Evolutionary conservation across 371 early-diverging fungal species (phyloP), one percentile per base, ranked within the genome.

Genomic region (Capillidium rhysosporum): DNA sequence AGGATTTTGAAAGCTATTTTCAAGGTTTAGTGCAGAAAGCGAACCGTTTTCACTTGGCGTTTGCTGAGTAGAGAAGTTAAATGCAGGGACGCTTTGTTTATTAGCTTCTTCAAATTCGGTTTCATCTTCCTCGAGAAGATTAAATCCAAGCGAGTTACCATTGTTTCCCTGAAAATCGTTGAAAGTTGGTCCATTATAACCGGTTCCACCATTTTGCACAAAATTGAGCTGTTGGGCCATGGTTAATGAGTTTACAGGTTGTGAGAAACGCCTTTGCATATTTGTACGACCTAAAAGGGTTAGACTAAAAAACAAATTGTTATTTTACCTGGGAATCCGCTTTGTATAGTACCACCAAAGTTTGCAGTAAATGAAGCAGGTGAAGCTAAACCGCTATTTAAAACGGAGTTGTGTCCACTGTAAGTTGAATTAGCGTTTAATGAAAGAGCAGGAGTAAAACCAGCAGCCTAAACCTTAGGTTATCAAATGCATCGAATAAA

Each of bases 221-320:
- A 34, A 34, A 34, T 34, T 34, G 12, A 34, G 34, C 34, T 34
- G 34, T 34, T 38, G 31, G 12, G 34, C 30, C 52, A 52, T 52
- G 26, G 14, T 41, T 38, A 52, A 7, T 9, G 52, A 52, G 26
- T 39, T 40, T 9, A 40, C n/a, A 16, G 52, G 52, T 41, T 52
- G 52, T 3, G 52, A 52, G 28, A 52, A 52, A 20, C 52, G 39
- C 9, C 52, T 10, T 26, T 52, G 52, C 25, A 40, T 40, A 43
- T 52, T 52, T 28, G 51, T 34, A 21, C 51, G 51, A 18, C n/a
- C 51, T 51, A 51, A 38, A n/a, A 7, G 18, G 30, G 9, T 38
- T 51, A 38, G 16, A 12, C 16, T 38, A 25, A 4, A 16, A 7
- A 7, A 16, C 3, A 9, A 21, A 40, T 24, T 16, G 23, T 21